Base-by-base conservation (phyloP, 768 basidiomycete species). In the Lactarius trivialis region DNA sequence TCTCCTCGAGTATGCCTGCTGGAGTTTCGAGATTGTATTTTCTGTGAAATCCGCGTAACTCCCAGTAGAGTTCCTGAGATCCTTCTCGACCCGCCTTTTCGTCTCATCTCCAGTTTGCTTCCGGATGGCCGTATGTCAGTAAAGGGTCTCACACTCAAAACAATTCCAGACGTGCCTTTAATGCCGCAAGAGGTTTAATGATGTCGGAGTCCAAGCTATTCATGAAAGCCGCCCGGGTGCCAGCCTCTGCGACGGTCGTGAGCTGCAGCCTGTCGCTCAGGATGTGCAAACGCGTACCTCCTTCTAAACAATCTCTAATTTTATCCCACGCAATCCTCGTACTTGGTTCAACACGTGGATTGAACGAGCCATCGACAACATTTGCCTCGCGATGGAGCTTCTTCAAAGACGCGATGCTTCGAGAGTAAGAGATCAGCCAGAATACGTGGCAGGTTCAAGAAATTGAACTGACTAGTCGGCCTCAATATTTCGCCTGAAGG, bases 81-180 rank as follows among this genome's bases (percentile, higher is more conserved):
- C 93, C 69, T 95, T 93, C 72, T 89, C 92, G 72, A 97, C 88
- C 32, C 91, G 85, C 71, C 90, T 91, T 53, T 91, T 81, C 14
- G 91, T 95, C 36, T 93, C 83, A 58, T 92, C 91, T 76, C 94
- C 93, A 11, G 87, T 88, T 68, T 94, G 92, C 91, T 93, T 63
- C 15, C 50, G 48, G 19, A 24, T 41, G 33, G 14, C 32, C 32
- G 19, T 36, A 39, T 34, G 43, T 12, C n/a, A 8, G 15, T 32
- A 28, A 28, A 32, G 14, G 11, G 3, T 43, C 33, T 4, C 43
- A 11, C n/a, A 11, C 37, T n/a, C 28, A 30, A 39, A 56, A 30
- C 30, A 63, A 17, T 28, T 15, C 28, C 24, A 50, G 21, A 61
- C 70, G 54, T 67, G 84, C 91, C 81, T 86, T 91, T 48, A 95